These are phyloP conservation scores for Curvularia eragrostidis DNA, from an alignment of 2,329 filamentous ascomycete species.

Conservation along the genomic window DNA sequence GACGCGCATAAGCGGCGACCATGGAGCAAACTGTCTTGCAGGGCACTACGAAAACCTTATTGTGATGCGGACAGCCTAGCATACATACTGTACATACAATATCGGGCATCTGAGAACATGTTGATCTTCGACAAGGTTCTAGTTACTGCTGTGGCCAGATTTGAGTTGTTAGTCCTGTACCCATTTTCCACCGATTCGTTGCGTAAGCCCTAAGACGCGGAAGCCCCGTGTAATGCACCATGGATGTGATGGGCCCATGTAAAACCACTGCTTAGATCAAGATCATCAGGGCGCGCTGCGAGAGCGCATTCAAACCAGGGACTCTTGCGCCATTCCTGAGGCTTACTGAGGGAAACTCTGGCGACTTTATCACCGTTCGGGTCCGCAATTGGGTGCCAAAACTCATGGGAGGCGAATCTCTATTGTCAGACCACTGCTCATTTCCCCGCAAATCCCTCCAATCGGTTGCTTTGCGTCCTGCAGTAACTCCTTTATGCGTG, in stretches of 20 bases:
- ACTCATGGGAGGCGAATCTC: not conserved
- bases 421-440: not conserved
- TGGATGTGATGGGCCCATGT: not conserved
- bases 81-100: too few species aligned
- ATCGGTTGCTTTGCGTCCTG: not conserved
- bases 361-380: not conserved
- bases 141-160: not conserved
- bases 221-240: not conserved
- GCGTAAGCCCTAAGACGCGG: not conserved
- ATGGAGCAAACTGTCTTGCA: not conserved
- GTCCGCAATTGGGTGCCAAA: not conserved
- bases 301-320: not conserved
- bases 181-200: not conserved
- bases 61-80: not conserved
- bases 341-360: not conserved
- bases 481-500: not conserved
- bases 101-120: not conserved
- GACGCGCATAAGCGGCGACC: not conserved
- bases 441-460: not conserved
- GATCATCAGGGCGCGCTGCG: not conserved
- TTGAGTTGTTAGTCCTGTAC: not conserved
- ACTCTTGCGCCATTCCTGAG: not conserved
- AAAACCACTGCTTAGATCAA: not conserved
- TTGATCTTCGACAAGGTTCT: constrained; percentile 4
- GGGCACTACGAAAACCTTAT: not conserved